phyloP scores from a whole-genome alignment of 257 asterid species.

The Solanum tarijense region DNA sequence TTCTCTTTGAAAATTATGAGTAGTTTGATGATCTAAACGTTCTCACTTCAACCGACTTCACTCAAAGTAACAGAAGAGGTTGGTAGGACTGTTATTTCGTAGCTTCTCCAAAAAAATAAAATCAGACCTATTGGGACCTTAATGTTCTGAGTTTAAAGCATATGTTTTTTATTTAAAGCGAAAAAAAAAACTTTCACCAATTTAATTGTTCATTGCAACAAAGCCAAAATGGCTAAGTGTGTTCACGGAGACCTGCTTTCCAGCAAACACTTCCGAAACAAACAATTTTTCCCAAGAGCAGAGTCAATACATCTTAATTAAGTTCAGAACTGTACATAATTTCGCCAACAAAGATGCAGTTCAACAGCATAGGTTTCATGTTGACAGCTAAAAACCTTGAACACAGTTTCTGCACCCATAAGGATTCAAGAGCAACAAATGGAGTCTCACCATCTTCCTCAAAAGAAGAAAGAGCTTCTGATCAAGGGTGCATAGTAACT shows the following conservation, averaged over 20 bases:
- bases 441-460: constrained; percentile 41
- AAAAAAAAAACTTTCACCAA: not conserved
- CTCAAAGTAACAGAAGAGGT: not conserved
- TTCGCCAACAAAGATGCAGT: not conserved
- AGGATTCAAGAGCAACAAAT: not conserved
- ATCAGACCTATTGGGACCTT: not conserved
- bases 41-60: not conserved
- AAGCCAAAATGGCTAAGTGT: not conserved
- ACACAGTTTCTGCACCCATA: not conserved
- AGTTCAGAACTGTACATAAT: not conserved
- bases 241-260: not conserved
- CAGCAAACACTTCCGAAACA: not conserved
- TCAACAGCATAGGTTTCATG: not conserved
- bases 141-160: not conserved
- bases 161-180: not conserved
- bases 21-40: not conserved
- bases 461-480: constrained; percentile 67
- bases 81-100: not conserved
- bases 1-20: not conserved
- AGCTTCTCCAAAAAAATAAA: not conserved
- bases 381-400: not conserved
- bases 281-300: not conserved
- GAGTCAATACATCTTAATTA: not conserved
- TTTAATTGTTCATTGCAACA: not conserved
- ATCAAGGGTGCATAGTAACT: constrained; percentile 16